A percentile compares a stretch with the other conserved stretches of the same genome.
Conservation (phyloP, 495 filamentous ascomycete species). For the Trichocladium antarcticum region DNA sequence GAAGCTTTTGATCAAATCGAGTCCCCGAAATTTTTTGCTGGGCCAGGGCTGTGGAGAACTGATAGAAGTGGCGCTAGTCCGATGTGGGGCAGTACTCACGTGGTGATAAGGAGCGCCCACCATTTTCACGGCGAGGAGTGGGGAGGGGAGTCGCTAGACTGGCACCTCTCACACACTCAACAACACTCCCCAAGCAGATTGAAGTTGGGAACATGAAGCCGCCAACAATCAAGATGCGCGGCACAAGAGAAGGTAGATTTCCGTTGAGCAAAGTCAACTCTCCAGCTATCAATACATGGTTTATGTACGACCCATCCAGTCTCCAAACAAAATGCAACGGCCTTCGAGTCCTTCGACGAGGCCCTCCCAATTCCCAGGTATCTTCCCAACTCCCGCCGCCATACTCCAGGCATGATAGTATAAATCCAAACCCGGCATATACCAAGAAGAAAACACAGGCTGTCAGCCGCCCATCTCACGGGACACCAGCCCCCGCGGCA, state of each 20-base stretch:
- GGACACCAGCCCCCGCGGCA: not conserved
- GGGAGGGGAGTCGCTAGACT: too few species aligned
- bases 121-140: not conserved
- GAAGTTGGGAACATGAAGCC: too few species aligned
- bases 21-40: constrained; percentile 19
- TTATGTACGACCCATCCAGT: too few species aligned
- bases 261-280: too few species aligned
- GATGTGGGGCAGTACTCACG: not conserved
- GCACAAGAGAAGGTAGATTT: not conserved
- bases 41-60: constrained; percentile 14
- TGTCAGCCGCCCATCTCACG: not conserved
- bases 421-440: not conserved
- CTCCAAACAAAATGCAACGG: not conserved
- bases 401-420: constrained; percentile 8
- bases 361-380: constrained; percentile 4
- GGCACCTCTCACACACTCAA: too few species aligned
- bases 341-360: not conserved
- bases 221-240: not conserved
- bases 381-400: constrained; percentile 6
- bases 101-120: not conserved
- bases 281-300: too few species aligned
- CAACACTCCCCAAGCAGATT: too few species aligned
- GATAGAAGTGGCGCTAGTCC: constrained; percentile 9
- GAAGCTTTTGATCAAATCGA: constrained; percentile 1
- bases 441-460: not conserved